Evolutionary conservation across 2,329 filamentous ascomycete genomes (phyloP).

Genomic region (Coniochaeta sp.): DNA sequence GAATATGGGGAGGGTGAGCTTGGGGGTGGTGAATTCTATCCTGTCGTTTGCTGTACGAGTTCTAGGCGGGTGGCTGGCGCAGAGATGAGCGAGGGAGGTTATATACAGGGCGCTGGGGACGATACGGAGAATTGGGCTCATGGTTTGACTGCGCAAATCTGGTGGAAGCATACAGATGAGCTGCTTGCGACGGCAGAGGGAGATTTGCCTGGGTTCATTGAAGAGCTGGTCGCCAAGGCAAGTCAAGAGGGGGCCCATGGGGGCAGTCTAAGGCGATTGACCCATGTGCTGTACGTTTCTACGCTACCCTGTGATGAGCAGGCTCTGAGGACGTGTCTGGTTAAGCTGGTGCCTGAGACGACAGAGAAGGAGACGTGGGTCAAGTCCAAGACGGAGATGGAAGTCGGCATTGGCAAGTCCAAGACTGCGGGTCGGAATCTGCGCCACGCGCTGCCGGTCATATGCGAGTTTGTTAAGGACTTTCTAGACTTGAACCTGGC

Average conservation of each 20-base stretch:
- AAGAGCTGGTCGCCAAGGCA: conserved; percentile 29
- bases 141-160: conserved; percentile 68
- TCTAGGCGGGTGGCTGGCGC: conserved; percentile 63
- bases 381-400: conserved; percentile 27
- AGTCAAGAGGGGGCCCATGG: conserved; percentile 4
- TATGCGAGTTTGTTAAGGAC: conserved; percentile 47
- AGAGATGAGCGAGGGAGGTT: conserved; percentile 57
- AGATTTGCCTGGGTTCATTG: conserved; percentile 47
- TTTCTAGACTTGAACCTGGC: conserved; percentile 21
- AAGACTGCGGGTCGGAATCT: conserved; percentile 81
- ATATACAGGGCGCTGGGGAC: conserved; percentile 91
- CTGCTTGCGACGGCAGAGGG: conserved; percentile 60
- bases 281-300: conserved; percentile 28
- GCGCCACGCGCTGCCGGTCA: conserved; percentile 58
- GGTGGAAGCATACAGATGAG: conserved; percentile 62
- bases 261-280: conserved; percentile 21
- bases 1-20: conserved; percentile 17
- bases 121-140: conserved; percentile 90
- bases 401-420: conserved; percentile 59
- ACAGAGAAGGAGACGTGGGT: conserved; percentile 37
- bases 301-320: conserved; percentile 17
- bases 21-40: conserved; percentile 44
- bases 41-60: conserved; percentile 79
- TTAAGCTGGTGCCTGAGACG: conserved; percentile 33
- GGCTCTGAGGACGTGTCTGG: conserved; percentile 24